Conservation (phyloP, 2,329 filamentous ascomycete genomes). For the Helicocarpus griseus region DNA sequence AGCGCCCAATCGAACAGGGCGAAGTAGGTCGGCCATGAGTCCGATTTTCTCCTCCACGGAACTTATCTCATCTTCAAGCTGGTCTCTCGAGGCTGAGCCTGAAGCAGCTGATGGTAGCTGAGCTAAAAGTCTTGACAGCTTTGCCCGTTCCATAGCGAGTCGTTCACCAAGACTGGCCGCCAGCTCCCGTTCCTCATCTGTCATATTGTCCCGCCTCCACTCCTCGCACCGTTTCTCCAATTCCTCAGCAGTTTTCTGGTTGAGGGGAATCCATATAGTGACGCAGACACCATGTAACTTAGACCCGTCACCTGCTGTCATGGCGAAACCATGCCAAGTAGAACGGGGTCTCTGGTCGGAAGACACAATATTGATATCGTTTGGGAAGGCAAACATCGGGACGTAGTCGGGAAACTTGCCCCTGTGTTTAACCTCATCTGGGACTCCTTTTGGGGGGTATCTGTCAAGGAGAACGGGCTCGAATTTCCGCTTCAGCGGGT, state of each 20-base stretch:
- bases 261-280: slow-evolving; percentile 85
- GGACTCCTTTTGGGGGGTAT: slow-evolving; percentile 75
- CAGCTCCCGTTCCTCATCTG: slow-evolving; percentile 89
- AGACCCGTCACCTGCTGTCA: slow-evolving; percentile 87
- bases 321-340: slow-evolving; percentile 98
- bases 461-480: slow-evolving; percentile 93
- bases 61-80: slow-evolving; percentile 87
- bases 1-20: slow-evolving; percentile 84
- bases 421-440: slow-evolving; percentile 68
- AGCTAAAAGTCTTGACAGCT: slow-evolving; percentile 78
- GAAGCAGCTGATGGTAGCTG: slow-evolving; percentile 71
- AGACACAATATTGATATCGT: slow-evolving; percentile 94
- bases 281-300: slow-evolving; percentile 87
- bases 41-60: slow-evolving; percentile 93
- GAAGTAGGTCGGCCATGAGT: slow-evolving; percentile 90
- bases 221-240: slow-evolving; percentile 65
- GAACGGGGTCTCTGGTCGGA: slow-evolving; percentile 86
- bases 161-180: slow-evolving; percentile 85
- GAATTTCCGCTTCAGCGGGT: slow-evolving; percentile 85
- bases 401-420: slow-evolving; percentile 94
- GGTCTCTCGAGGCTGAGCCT: slow-evolving; percentile 70
- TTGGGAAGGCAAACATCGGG: slow-evolving; percentile 98
- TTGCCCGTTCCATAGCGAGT: slow-evolving; percentile 75
- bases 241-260: slow-evolving; percentile 69
- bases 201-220: slow-evolving; percentile 90